phyloP scores from a whole-genome alignment of 2,329 filamentous ascomycete genomes.

The Pseudogymnoascus sp. region DNA sequence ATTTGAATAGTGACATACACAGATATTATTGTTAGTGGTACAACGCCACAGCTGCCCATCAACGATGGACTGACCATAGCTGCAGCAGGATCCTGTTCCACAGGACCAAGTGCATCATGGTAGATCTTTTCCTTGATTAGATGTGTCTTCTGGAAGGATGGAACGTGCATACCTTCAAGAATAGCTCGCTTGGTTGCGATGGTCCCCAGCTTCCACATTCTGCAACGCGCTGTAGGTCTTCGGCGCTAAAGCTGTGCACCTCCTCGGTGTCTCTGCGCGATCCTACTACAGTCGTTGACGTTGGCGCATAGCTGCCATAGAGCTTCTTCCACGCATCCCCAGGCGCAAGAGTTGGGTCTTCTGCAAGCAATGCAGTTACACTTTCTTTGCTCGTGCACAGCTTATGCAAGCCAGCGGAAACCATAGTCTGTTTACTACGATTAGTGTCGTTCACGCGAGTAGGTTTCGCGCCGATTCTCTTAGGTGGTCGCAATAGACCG shows the following conservation, averaged over 20 bases:
- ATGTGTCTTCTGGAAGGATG: background rate
- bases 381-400: conserved; percentile 46
- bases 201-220: conserved; percentile 62
- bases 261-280: conserved; percentile 19
- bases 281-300: conserved; percentile 15
- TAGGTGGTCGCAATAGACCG: conserved; percentile 11
- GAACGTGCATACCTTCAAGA: conserved; percentile 44
- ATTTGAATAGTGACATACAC: conserved; percentile 30
- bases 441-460: background rate
- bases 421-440: conserved; percentile 22
- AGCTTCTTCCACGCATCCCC: conserved; percentile 48
- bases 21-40: conserved; percentile 63
- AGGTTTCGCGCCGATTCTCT: background rate
- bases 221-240: conserved; percentile 46
- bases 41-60: conserved; percentile 52
- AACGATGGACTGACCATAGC: conserved; percentile 50
- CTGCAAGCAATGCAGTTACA: conserved; percentile 50
- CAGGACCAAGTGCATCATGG: conserved; percentile 23
- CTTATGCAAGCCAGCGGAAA: conserved; percentile 41
- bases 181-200: conserved; percentile 56
- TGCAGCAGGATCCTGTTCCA: conserved; percentile 29
- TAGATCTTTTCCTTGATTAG: conserved; percentile 19
- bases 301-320: conserved; percentile 33
- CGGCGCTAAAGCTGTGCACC: conserved; percentile 20
- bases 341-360: conserved; percentile 45